phyloP scores from a whole-genome alignment of 2,329 filamentous ascomycete genomes.

The Phaeosphaeriaceae sp. region DNA sequence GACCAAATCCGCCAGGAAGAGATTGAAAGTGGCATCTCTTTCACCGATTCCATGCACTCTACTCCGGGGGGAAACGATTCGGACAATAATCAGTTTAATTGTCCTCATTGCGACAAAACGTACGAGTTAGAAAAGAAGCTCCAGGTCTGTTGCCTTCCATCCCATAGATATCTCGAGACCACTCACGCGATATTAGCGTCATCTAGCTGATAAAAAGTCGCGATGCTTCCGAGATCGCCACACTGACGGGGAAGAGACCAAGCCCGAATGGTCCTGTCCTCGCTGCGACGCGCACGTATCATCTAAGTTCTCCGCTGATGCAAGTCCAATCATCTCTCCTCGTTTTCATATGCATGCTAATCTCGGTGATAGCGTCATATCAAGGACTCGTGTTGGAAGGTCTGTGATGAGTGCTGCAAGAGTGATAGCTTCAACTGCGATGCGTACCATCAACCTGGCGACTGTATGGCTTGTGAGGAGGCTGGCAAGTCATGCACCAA shows the following conservation, averaged over 20 bases:
- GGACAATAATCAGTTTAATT: not conserved
- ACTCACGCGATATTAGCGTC: constrained; percentile 5
- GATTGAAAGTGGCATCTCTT: no score
- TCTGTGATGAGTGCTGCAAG: constrained; percentile 22
- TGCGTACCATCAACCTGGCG: not conserved
- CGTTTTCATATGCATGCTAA: constrained; percentile 1
- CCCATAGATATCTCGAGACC: no score
- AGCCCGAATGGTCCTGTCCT: constrained; percentile 8
- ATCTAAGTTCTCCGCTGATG: constrained; percentile 7
- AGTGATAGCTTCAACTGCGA: constrained; percentile 8
- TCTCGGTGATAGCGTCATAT: constrained; percentile 9
- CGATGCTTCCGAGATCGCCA: constrained; percentile 1
- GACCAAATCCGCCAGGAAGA: no score
- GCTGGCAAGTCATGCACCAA: constrained; percentile 12
- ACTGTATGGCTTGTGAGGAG: constrained; percentile 13
- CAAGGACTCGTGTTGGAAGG: constrained; percentile 15
- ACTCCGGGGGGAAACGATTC: not conserved
- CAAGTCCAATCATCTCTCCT: not conserved
- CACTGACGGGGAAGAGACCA: not conserved
- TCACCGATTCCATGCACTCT: no score
- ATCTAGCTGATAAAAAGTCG: constrained; percentile 2
- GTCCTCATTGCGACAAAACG: constrained; percentile 7
- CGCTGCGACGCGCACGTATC: constrained; percentile 8
- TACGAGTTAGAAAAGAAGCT: not conserved
- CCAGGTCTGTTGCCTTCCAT: constrained; percentile 1